phyloP scores from a whole-genome alignment of 352 stramenopile species.

The Globisporangium camurandrum region DNA sequence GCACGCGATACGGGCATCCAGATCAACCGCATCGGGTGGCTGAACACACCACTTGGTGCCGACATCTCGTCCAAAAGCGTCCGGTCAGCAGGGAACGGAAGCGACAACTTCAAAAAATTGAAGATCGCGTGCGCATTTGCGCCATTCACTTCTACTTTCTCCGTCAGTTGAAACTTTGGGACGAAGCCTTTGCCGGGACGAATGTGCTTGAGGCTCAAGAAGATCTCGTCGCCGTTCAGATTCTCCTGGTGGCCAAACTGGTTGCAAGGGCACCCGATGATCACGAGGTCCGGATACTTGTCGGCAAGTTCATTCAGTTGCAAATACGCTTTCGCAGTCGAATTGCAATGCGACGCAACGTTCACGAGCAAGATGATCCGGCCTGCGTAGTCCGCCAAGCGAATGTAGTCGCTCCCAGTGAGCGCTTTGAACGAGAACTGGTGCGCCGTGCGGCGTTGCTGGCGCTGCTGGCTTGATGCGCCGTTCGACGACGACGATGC shows the following conservation, averaged over 20 bases:
- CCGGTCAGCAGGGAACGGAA: slow-evolving; percentile 64
- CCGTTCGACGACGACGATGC: slow-evolving; percentile 2
- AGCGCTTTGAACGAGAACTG: slow-evolving; percentile 75
- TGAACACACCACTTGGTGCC: slow-evolving; percentile 65
- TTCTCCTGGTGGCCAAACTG: slow-evolving; percentile 83
- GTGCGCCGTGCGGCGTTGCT: slow-evolving; percentile 52
- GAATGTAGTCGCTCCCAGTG: slow-evolving; percentile 46
- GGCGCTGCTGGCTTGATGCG: too few relatives aligned
- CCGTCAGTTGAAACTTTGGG: slow-evolving; percentile 61
- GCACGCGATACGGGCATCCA: slow-evolving; percentile 78
- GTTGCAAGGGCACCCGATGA: slow-evolving; percentile 74
- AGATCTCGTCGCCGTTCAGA: slow-evolving; percentile 71
- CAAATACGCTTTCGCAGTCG: slow-evolving; percentile 60
- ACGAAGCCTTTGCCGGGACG: slow-evolving; percentile 64
- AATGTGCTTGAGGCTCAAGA: slow-evolving; percentile 64
- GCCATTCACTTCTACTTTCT: slow-evolving; percentile 78
- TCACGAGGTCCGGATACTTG: slow-evolving; percentile 55
- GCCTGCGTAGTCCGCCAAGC: slow-evolving; percentile 54
- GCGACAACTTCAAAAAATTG: slow-evolving; percentile 66
- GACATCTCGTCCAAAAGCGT: slow-evolving; percentile 80
- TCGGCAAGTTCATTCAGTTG: slow-evolving; percentile 63
- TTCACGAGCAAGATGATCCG: slow-evolving; percentile 70
- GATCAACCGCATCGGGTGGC: slow-evolving; percentile 75
- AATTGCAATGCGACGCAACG: slow-evolving; percentile 78
- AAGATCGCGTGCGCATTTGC: slow-evolving; percentile 72